Evolutionary conservation across 2,329 filamentous ascomycete species (phyloP).

Genomic region (Pestalotiopsis sp.): DNA sequence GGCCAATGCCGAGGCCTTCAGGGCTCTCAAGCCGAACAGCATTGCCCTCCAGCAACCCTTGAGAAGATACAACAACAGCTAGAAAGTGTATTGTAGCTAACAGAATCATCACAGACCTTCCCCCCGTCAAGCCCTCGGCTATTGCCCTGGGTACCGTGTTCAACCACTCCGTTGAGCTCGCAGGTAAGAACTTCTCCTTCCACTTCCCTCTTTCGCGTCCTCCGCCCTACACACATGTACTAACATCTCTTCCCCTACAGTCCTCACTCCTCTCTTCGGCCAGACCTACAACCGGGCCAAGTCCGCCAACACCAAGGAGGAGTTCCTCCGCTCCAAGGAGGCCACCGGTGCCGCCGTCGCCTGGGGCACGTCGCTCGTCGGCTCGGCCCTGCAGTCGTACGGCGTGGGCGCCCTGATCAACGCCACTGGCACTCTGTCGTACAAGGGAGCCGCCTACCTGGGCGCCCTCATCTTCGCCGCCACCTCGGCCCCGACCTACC

Average conservation of each 20-base stretch:
- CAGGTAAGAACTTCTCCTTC: constrained; percentile 38
- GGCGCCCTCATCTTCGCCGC: constrained; percentile 91
- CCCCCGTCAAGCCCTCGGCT: constrained; percentile 92
- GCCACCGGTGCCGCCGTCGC: constrained; percentile 83
- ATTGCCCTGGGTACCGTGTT: constrained; percentile 96
- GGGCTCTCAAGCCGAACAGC: too few relatives aligned
- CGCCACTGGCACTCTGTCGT: constrained; percentile 90
- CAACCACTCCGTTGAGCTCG: constrained; percentile 90
- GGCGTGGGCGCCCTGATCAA: constrained; percentile 91
- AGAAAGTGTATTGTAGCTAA: neutral
- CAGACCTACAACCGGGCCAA: constrained; percentile 93
- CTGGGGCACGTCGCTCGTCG: constrained; percentile 88
- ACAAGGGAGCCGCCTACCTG: constrained; percentile 96
- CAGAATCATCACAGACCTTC: constrained; percentile 48
- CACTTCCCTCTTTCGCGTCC: neutral
- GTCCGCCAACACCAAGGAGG: constrained; percentile 90
- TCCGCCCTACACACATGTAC: neutral
- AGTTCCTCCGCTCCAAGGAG: constrained; percentile 94
- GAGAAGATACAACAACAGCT: neutral
- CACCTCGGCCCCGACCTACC: constrained; percentile 81
- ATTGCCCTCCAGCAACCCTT: too few relatives aligned
- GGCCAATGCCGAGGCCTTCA: too few relatives aligned
- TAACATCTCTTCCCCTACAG: constrained; percentile 30
- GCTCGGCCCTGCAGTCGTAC: constrained; percentile 87
- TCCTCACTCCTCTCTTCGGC: constrained; percentile 88